phyloP scores from a whole-genome alignment of 2,329 filamentous ascomycete genomes.

The Diplodia sapinea region DNA sequence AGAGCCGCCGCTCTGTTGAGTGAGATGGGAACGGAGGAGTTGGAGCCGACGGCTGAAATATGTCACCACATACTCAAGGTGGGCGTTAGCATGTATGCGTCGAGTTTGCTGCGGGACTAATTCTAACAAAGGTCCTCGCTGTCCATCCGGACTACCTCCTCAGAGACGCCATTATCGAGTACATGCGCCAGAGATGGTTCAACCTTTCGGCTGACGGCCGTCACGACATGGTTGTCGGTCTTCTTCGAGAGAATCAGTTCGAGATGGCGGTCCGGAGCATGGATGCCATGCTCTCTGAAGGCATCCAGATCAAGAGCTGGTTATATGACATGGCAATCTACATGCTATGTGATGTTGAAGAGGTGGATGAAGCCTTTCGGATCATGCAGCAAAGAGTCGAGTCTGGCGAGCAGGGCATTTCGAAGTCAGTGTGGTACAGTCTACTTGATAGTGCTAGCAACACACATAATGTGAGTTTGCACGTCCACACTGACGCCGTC shows the following conservation, averaged over 20 bases:
- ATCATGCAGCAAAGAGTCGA: slow-evolving; percentile 59
- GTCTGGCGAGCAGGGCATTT: slow-evolving; percentile 16
- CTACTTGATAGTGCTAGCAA: slow-evolving; percentile 77
- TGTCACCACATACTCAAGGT: slow-evolving; percentile 76
- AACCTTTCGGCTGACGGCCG: slow-evolving; percentile 65
- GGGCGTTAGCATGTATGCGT: slow-evolving; percentile 33
- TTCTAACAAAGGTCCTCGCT: slow-evolving; percentile 60
- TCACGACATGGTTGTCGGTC: slow-evolving; percentile 71
- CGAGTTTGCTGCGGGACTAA: background rate
- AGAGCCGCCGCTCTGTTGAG: slow-evolving; percentile 68
- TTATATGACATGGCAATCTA: slow-evolving; percentile 79
- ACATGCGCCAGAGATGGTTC: slow-evolving; percentile 78
- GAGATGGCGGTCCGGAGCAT: slow-evolving; percentile 78
- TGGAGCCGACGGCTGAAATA: slow-evolving; percentile 68
- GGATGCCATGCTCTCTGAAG: slow-evolving; percentile 67
- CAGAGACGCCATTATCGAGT: slow-evolving; percentile 71
- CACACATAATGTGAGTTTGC: slow-evolving; percentile 58
- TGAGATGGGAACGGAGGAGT: slow-evolving; percentile 69
- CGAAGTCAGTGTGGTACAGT: slow-evolving; percentile 65
- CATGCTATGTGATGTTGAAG: slow-evolving; percentile 71
- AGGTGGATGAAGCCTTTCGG: slow-evolving; percentile 76
- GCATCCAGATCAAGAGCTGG: slow-evolving; percentile 68
- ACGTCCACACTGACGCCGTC: too few species aligned
- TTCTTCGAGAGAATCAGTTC: slow-evolving; percentile 80
- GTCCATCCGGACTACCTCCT: slow-evolving; percentile 86